Percentiles rank a stretch among this genome's conserved stretches.
Conservation (phyloP, 1,139 yeast species). For the Suhomyces maxii region DNA sequence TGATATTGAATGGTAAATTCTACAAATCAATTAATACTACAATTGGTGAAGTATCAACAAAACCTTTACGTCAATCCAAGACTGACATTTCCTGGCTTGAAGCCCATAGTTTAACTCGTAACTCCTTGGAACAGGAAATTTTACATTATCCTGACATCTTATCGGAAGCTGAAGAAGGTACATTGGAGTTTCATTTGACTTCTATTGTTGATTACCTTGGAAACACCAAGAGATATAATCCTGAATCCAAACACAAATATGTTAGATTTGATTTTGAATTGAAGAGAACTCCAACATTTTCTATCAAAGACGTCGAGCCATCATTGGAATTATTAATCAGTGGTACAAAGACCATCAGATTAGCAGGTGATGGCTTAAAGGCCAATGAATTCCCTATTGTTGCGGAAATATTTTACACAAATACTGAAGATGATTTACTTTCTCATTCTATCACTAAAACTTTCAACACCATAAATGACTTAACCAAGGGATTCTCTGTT, state of each 20-base stretch:
- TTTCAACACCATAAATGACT: slow-evolving; percentile 34
- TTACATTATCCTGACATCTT: slow-evolving; percentile 26
- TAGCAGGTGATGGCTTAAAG: slow-evolving; percentile 21
- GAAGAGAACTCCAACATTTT: slow-evolving; percentile 60
- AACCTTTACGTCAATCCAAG: not conserved
- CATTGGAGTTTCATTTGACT: slow-evolving; percentile 63
- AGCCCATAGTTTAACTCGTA: slow-evolving; percentile 30
- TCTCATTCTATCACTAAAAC: slow-evolving; percentile 32
- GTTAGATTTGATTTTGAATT: slow-evolving; percentile 57
- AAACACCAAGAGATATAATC: slow-evolving; percentile 57
- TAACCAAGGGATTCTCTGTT: slow-evolving; percentile 38
- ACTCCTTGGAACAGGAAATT: slow-evolving; percentile 37
- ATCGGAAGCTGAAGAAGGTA: slow-evolving; percentile 48
- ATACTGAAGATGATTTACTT: slow-evolving; percentile 26
- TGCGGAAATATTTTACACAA: slow-evolving; percentile 37
- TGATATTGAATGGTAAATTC: slow-evolving; percentile 51
- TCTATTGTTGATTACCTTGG: slow-evolving; percentile 78
- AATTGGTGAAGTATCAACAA: slow-evolving; percentile 15
- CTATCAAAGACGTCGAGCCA: slow-evolving; percentile 39
- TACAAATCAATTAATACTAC: slow-evolving; percentile 25
- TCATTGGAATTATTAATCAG: slow-evolving; percentile 44
- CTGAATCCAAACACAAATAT: slow-evolving; percentile 44
- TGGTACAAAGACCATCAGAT: slow-evolving; percentile 35
- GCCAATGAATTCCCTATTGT: slow-evolving; percentile 49
- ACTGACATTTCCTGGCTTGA: slow-evolving; percentile 25